Evolutionary conservation across 352 stramenopile genomes (phyloP).

Genomic region (Globisporangium splendens): DNA sequence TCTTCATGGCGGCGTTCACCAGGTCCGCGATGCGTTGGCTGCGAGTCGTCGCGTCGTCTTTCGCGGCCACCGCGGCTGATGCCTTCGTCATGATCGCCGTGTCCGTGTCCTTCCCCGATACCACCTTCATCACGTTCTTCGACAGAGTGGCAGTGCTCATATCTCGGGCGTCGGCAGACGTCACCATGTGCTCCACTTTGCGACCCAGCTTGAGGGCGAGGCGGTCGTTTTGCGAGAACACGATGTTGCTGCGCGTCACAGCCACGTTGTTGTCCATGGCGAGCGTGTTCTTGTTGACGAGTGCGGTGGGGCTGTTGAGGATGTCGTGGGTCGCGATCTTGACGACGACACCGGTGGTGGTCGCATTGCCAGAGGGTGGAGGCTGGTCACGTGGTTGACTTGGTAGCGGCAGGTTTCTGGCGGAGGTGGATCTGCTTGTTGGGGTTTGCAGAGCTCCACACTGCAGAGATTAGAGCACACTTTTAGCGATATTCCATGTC

Average conservation of each 20-base stretch:
- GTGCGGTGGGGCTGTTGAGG: constrained; percentile 20
- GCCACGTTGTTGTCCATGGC: constrained; percentile 31
- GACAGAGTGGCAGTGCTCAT: constrained; percentile 8
- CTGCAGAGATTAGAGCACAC: too few relatives aligned
- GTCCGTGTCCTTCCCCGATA: constrained; percentile 12
- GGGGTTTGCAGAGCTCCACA: too few relatives aligned
- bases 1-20: too few relatives aligned
- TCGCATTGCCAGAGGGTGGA: too few relatives aligned
- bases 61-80: too few relatives aligned
- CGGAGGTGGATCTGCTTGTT: too few relatives aligned
- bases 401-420: too few relatives aligned
- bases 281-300: constrained; percentile 38
- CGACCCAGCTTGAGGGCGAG: constrained; percentile 12
- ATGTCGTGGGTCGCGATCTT: constrained; percentile 17
- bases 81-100: too few relatives aligned
- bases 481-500: too few relatives aligned
- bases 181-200: constrained; percentile 17
- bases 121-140: constrained; percentile 14
- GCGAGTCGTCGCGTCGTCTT: too few relatives aligned
- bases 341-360: constrained; percentile 10
- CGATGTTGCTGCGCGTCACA: constrained; percentile 25
- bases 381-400: too few relatives aligned
- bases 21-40: too few relatives aligned
- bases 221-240: constrained; percentile 29
- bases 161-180: neutral